phyloP scores from a whole-genome alignment of 768 basidiomycete genomes.

The Candolleomyces aberdarensis region DNA sequence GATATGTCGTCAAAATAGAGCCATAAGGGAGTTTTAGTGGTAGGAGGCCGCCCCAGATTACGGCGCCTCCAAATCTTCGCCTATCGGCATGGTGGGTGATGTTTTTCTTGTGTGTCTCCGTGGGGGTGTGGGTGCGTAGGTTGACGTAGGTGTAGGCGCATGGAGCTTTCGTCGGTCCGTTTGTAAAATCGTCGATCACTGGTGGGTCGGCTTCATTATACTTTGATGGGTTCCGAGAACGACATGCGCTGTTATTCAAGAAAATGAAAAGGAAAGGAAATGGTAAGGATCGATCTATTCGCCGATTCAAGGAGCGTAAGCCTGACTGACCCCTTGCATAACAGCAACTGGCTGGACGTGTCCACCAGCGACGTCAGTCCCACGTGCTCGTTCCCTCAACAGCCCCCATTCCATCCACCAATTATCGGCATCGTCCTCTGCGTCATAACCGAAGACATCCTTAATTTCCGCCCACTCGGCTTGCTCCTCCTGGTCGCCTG shows the following conservation, averaged over 20 bases:
- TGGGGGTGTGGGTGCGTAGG: no score
- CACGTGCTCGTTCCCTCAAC: constrained; percentile 34
- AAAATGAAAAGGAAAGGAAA: background rate
- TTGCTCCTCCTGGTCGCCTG: constrained; percentile 17
- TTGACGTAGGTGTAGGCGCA: no score
- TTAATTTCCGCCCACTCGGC: constrained; percentile 46
- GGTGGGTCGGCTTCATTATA: background rate
- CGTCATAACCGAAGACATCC: constrained; percentile 50
- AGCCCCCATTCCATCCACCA: constrained; percentile 59
- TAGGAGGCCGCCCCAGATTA: no score
- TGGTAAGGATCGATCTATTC: background rate
- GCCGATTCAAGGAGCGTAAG: background rate
- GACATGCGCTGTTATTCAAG: constrained; percentile 1
- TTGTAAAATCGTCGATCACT: background rate
- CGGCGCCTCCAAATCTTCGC: no score
- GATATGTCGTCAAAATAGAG: no score
- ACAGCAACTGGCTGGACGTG: constrained; percentile 4
- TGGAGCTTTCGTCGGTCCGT: no score
- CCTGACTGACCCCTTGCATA: constrained; percentile 1
- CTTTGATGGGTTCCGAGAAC: background rate
- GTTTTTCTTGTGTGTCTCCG: no score
- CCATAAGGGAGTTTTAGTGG: no score
- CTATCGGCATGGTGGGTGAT: no score
- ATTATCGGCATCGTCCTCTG: constrained; percentile 56
- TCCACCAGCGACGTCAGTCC: constrained; percentile 11